phyloP scores from a whole-genome alignment of 78 protist genomes.

The Dictyostelium brefeldianum region DNA sequence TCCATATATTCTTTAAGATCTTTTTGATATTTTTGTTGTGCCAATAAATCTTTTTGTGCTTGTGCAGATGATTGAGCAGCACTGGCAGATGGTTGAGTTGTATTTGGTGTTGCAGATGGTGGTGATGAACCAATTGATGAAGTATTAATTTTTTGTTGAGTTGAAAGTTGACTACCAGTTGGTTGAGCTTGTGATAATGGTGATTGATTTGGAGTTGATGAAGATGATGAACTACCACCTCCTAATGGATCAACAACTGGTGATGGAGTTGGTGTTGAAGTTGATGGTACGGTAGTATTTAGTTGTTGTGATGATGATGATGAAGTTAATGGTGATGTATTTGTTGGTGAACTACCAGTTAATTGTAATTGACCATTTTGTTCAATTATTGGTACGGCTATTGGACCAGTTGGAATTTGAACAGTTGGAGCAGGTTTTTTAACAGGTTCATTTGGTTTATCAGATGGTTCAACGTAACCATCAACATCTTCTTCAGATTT shows the following conservation, averaged over 20 bases:
- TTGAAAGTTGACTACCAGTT: background rate
- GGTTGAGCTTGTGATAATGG: background rate
- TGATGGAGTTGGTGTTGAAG: background rate
- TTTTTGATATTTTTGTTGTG: constrained; percentile 12
- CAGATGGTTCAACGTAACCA: constrained; percentile 69
- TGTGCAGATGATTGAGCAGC: background rate
- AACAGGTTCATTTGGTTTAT: constrained; percentile 43
- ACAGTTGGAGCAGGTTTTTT: constrained; percentile 9
- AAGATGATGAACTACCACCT: background rate
- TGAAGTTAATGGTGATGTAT: background rate
- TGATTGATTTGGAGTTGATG: background rate
- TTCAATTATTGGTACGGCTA: constrained; percentile 55
- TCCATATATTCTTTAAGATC: constrained; percentile 37
- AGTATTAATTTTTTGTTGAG: constrained; percentile 2
- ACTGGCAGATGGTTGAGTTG: background rate
- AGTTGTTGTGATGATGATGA: background rate
- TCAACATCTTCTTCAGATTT: constrained; percentile 66
- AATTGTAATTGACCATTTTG: background rate
- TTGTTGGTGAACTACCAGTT: constrained; percentile 20
- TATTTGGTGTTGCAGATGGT: background rate
- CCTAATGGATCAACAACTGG: background rate
- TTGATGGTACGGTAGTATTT: background rate
- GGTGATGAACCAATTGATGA: background rate
- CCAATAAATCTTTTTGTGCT: background rate
- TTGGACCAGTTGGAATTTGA: constrained; percentile 47